These are phyloP conservation scores for Quercus robur DNA, from an alignment of 306 rosid genomes.

Conservation along the genomic window DNA sequence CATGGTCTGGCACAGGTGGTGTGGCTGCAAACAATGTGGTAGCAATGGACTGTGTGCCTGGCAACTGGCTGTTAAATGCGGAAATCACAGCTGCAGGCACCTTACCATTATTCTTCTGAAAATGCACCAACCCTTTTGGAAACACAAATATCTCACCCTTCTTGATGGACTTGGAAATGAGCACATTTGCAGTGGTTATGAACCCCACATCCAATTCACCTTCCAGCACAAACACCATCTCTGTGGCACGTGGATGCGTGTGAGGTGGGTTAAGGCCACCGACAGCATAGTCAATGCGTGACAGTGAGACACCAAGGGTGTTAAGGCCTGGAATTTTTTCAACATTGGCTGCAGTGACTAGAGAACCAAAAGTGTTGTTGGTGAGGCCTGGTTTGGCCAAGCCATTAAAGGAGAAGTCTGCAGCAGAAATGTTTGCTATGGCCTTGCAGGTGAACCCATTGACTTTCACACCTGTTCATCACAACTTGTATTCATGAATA, in stretches of 20 bases:
- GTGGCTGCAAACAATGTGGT: slow-evolving; percentile 57
- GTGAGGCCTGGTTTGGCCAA: slow-evolving; percentile 68
- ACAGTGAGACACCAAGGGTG: slow-evolving; percentile 76
- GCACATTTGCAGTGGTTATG: slow-evolving; percentile 60
- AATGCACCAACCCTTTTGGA: slow-evolving; percentile 77
- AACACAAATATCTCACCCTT: slow-evolving; percentile 79
- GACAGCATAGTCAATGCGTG: slow-evolving; percentile 82
- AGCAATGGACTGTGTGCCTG: slow-evolving; percentile 66
- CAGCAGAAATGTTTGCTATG: slow-evolving; percentile 37
- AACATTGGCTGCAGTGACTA: slow-evolving; percentile 71
- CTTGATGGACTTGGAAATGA: slow-evolving; percentile 58
- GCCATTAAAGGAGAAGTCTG: slow-evolving; percentile 61
- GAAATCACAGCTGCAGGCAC: slow-evolving; percentile 58
- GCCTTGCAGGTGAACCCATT: slow-evolving; percentile 80
- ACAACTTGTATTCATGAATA: background rate
- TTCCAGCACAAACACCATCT: slow-evolving; percentile 66
- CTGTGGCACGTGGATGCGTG: slow-evolving; percentile 95
- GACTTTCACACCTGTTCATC: slow-evolving; percentile 51
- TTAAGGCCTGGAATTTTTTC: slow-evolving; percentile 74
- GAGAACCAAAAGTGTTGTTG: slow-evolving; percentile 68
- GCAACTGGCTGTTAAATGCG: slow-evolving; percentile 81
- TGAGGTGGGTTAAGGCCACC: slow-evolving; percentile 94
- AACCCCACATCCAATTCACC: slow-evolving; percentile 80
- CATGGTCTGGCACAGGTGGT: slow-evolving; percentile 67
- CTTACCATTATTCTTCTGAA: slow-evolving; percentile 73